Base-by-base conservation (phyloP, 2,329 filamentous ascomycete species). In the Trichoderma hamatum region DNA sequence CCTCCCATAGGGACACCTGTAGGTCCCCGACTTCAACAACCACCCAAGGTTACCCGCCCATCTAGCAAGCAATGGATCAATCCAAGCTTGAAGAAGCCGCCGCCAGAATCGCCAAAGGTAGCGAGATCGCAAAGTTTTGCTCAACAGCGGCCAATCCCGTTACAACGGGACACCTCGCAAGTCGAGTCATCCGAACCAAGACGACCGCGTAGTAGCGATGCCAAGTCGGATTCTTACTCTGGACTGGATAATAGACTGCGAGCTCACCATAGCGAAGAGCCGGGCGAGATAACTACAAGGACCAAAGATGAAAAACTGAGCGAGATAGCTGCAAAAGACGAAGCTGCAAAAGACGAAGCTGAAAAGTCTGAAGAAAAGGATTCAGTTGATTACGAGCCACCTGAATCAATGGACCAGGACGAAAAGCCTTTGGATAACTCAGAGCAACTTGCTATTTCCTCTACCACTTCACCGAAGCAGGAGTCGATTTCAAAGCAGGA, bases 61-160 rank as follows among this genome's bases (percentile, higher is more conserved):
- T 85, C 85, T 0, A 88, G 85, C 74, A 88, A 87, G 72, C 86
- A 88, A 75, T 89, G 86, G 86, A 85, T 86, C 69, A 87, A 87
- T 62, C 84, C 85, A 3, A 83, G 82, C 32, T 73, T 85, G 5
- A 86, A 84, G 75, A 85, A 85, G 69, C 76, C 78, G 0, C 83
- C 79, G 0, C 83, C 85, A 1, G 84, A 86, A 21, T 87, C 85
- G 2, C 85, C 86, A 2, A 86, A 85, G 70, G 74, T 82, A 34
- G 82, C 81, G 72, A 80, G 85, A 68, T 83, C 84, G 1, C 84
- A 84, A 70, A 85, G 82, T 67, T 84, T 86, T 72, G 79, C 80
- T 51, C 82, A 82, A 36, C 79, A 80, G 24, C 75, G 83, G 77
- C 73, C 80, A 72, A 70, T 74, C 71, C 43, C 80, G 74, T 71